A percentile compares a stretch with the other conserved stretches of the same genome.
These are phyloP conservation scores for Candida dajiaensis DNA, from an alignment of 805 yeast genomes.

Conservation along the genomic window DNA sequence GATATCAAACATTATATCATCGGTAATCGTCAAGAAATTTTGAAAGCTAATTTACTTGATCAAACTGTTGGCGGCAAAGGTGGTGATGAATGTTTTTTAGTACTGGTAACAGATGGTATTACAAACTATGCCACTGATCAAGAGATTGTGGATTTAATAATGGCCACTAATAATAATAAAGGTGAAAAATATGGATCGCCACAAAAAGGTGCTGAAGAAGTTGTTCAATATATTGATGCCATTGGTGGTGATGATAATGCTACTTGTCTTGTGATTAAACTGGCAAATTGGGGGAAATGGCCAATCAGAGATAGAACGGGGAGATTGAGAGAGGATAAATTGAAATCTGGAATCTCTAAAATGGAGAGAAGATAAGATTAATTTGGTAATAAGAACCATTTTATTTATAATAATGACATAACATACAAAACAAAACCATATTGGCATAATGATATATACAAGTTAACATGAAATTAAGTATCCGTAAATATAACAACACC, in stretches of 20 bases:
- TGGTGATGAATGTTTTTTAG: conserved; percentile 84
- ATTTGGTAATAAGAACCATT: too few species aligned
- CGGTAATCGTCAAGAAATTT: conserved; percentile 49
- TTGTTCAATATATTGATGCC: conserved; percentile 75
- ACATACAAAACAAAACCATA: too few species aligned
- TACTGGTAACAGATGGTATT: conserved; percentile 82
- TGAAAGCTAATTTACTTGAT: conserved; percentile 11
- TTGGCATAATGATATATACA: background rate
- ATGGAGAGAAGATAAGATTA: conserved; percentile 15
- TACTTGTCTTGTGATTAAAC: conserved; percentile 76
- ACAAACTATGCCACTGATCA: conserved; percentile 79
- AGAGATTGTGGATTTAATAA: conserved; percentile 82
- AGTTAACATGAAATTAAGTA: background rate
- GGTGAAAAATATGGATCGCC: conserved; percentile 64
- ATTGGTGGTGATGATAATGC: conserved; percentile 95
- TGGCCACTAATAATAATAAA: conserved; percentile 51
- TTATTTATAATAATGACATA: background rate
- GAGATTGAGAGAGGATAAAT: conserved; percentile 63
- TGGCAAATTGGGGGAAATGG: conserved; percentile 95
- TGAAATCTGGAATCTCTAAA: conserved; percentile 35
- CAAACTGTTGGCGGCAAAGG: conserved; percentile 37
- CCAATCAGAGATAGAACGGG: conserved; percentile 82
- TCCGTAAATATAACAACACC: conserved; percentile 8
- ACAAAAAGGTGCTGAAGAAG: conserved; percentile 79
- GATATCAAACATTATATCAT: conserved; percentile 66